phyloP scores from a whole-genome alignment of 2,329 filamentous ascomycete species.

The Colletotrichum sp. region DNA sequence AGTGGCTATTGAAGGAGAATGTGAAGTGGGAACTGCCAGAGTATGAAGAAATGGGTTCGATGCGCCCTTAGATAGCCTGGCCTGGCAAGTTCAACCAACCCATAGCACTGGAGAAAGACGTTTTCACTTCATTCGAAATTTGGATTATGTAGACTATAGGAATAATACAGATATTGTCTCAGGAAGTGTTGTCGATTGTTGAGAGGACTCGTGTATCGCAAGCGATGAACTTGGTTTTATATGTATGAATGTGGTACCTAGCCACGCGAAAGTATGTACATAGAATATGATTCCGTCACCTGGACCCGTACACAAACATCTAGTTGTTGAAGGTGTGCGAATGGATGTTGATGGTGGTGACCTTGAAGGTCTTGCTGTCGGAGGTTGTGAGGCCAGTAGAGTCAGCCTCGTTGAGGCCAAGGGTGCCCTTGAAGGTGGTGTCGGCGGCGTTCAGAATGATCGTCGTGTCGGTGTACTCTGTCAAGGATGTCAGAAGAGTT shows the following conservation, averaged over 20 bases:
- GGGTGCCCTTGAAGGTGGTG: not conserved
- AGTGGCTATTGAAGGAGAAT: not conserved
- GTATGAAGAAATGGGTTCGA: not conserved
- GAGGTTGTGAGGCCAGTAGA: not conserved
- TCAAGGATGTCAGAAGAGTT: not conserved
- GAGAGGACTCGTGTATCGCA: not conserved
- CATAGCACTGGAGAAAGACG: not conserved
- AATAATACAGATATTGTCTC: not conserved
- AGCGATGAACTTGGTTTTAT: not conserved
- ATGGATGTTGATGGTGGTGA: not conserved
- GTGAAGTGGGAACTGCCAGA: not conserved
- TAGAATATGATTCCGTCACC: not conserved
- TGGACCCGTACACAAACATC: not conserved
- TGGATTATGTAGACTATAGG: not conserved
- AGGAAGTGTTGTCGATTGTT: not conserved
- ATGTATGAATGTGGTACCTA: not conserved
- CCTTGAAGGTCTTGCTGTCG: not conserved
- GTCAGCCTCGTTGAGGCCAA: not conserved
- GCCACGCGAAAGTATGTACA: not conserved
- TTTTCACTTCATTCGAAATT: not conserved
- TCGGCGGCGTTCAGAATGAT: not conserved
- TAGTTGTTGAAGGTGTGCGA: not conserved
- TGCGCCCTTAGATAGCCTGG: not conserved
- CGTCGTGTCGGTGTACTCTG: not conserved
- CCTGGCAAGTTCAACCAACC: not conserved